A percentile compares a stretch with the other conserved stretches of the same genome.
These are phyloP conservation scores for Secale cereale DNA, from an alignment of 176 grass and related monocot genomes.

Conservation along the genomic window DNA sequence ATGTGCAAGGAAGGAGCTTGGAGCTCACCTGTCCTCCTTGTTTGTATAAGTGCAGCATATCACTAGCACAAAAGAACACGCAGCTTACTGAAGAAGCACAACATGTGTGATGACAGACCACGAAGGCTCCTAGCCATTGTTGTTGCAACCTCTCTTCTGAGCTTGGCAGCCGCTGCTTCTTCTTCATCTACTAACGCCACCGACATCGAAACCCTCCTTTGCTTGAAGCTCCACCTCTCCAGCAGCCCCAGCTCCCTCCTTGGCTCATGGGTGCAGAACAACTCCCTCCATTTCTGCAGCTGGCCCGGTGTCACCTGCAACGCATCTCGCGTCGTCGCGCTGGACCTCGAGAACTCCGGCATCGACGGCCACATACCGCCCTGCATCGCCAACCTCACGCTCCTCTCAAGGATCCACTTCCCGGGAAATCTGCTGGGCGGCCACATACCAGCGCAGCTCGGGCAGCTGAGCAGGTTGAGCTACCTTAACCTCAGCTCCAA, in stretches of 20 bases:
- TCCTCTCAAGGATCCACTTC: conserved; percentile 32
- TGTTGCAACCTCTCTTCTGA: neutral
- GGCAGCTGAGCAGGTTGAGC: neutral
- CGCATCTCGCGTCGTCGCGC: neutral
- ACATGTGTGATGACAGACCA: neutral
- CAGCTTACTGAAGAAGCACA: neutral
- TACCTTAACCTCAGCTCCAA: conserved; percentile 48
- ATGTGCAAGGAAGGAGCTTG: neutral
- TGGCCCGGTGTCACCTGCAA: conserved; percentile 27
- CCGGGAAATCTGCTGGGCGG: neutral
- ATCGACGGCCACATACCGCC: conserved; percentile 17
- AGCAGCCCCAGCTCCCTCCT: neutral
- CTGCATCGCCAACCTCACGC: conserved; percentile 22
- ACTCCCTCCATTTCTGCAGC: conserved; percentile 10
- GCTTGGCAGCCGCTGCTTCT: neutral
- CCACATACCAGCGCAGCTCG: conserved; percentile 22
- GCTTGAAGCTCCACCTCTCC: conserved; percentile 26
- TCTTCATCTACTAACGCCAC: neutral
- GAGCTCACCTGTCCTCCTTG: neutral
- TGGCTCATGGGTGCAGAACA: conserved; percentile 3
- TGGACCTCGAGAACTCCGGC: neutral
- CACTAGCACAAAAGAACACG: neutral
- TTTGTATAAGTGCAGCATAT: neutral
- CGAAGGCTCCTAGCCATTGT: neutral
- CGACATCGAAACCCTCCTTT: conserved; percentile 19